Base-by-base conservation (phyloP, 371 early-diverging fungal genomes). In the Mucor piriformis region DNA sequence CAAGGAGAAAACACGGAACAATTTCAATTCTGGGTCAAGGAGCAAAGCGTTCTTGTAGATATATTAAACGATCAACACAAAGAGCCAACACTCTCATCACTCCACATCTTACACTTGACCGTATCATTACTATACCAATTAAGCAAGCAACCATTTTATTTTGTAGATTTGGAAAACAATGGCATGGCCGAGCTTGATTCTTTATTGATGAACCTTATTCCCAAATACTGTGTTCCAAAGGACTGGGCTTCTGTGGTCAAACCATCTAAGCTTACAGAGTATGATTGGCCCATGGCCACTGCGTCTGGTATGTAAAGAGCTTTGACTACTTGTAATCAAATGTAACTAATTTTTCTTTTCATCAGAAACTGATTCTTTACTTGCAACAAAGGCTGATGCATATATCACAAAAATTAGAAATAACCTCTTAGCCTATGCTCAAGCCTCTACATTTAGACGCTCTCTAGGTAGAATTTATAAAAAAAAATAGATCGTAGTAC, bases 1-100 rank as follows among this genome's bases (percentile, higher is more conserved):
- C 74, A 82, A 59, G 43, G 63, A 25, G 59, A 63, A 6, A 67
- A 74, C 12, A 65, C 76, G 54, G 56, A 61, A 44, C 73, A 77
- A 44, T 64, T 25, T 84, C 79, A 59, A 56, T 82, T 6, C 55
- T 76, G 53, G 78, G 69, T 47, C 84, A 58, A 46, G 32, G 51
- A 89, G 60, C 83, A 82, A 52, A 80, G 74, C n/a, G 66, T 81
- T 3, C 60, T 91, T 16, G 63, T 80, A 27, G 61, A 79, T 15
- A 82, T 88, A 38, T 59, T 91, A 25, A 75, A 74, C 32, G 85
- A 87, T 53, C 66, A 64, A 20, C 37, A 42, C 35, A 23, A 55
- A 7, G 53, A 61, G 15, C 25, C 55, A 12, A 76, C 81, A 1
- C 62, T 87, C 7, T 64, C 80, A 4, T 64, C 76, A 20, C 64